Conservation (phyloP, 2,329 filamentous ascomycete species). For the Phaeomoniella chlamydospora region DNA sequence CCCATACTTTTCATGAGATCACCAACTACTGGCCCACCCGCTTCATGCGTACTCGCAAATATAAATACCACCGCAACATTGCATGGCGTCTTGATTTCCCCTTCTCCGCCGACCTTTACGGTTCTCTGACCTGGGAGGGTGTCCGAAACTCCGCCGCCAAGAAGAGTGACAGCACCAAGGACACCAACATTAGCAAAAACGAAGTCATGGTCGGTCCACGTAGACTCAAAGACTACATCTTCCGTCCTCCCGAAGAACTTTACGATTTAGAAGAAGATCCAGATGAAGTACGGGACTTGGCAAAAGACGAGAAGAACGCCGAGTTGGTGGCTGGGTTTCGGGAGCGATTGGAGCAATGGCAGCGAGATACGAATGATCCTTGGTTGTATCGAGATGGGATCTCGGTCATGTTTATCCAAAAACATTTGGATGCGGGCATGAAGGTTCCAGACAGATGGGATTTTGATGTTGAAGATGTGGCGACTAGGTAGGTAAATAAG, state of each 20-base stretch:
- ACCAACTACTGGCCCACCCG: conserved; percentile 37
- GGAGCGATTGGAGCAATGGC: conserved; percentile 17
- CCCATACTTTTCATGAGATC: conserved; percentile 37
- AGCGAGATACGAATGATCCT: conserved; percentile 17
- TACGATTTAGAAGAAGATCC: conserved; percentile 32
- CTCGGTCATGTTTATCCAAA: neutral
- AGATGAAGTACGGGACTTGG: conserved; percentile 30
- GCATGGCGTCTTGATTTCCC: conserved; percentile 35
- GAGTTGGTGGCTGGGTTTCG: conserved; percentile 19
- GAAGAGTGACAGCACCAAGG: neutral
- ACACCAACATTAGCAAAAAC: neutral
- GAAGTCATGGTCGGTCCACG: conserved; percentile 24
- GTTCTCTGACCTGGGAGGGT: conserved; percentile 27
- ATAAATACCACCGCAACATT: conserved; percentile 38
- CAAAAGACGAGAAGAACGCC: conserved; percentile 16
- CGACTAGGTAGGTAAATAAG: neutral
- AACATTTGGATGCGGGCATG: neutral
- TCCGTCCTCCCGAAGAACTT: conserved; percentile 28
- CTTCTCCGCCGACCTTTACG: conserved; percentile 32
- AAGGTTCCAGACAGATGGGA: neutral
- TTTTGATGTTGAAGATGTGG: neutral
- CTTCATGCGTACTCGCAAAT: conserved; percentile 25
- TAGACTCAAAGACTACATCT: conserved; percentile 26
- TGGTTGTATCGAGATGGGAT: conserved; percentile 16
- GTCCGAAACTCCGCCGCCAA: conserved; percentile 21